Percentiles rank a stretch among this genome's conserved stretches.
These are phyloP conservation scores for Erodium texanum DNA, from an alignment of 441 rosid genomes.

Conservation along the genomic window DNA sequence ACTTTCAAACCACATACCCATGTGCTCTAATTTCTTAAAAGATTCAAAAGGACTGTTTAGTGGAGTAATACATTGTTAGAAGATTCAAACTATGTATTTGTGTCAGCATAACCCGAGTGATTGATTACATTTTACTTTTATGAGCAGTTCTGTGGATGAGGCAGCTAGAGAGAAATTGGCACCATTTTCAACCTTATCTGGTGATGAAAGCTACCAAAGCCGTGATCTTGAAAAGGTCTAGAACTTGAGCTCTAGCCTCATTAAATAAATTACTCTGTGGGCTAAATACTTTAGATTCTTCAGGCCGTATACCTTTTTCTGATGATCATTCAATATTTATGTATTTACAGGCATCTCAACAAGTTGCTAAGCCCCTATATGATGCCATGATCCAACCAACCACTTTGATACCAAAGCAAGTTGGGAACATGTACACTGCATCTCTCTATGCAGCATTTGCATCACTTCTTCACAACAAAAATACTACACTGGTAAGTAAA, in stretches of 20 bases:
- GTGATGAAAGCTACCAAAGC: conserved; percentile 84
- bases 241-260: neutral
- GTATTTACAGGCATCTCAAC: conserved; percentile 65
- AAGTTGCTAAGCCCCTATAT: conserved; percentile 70
- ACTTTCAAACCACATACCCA: neutral
- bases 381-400: conserved; percentile 79
- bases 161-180: conserved; percentile 65
- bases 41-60: neutral
- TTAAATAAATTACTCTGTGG: neutral
- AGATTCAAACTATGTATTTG: neutral
- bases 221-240: conserved; percentile 94
- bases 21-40: neutral
- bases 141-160: conserved; percentile 68
- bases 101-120: conserved; percentile 7
- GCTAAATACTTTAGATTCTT: neutral
- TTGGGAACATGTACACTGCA: conserved; percentile 98
- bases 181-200: conserved; percentile 61
- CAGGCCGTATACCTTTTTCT: conserved; percentile 16
- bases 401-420: conserved; percentile 86
- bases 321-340: conserved; percentile 14
- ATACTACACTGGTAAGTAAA: conserved; percentile 75
- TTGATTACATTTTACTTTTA: conserved; percentile 13
- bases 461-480: conserved; percentile 76
- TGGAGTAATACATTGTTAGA: neutral
- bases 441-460: conserved; percentile 91